phyloP scores from a whole-genome alignment of 441 rosid genomes.

The Aquilaria agallochum region DNA sequence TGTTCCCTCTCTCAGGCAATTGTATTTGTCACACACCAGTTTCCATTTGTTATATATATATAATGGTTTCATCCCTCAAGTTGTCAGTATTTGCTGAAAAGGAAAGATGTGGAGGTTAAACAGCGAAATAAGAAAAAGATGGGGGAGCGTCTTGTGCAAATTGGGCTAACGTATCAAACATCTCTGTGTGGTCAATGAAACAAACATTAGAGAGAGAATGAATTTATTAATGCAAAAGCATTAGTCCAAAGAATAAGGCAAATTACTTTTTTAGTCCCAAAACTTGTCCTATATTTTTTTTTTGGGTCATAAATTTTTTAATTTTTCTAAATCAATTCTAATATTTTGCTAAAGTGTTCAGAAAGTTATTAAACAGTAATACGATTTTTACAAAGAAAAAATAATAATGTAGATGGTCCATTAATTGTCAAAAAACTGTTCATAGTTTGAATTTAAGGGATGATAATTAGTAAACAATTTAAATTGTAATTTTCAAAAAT shows the following conservation, averaged over 20 bases:
- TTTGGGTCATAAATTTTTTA: too few species aligned
- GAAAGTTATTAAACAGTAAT: too few species aligned
- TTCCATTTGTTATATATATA: background rate
- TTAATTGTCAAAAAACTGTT: too few species aligned
- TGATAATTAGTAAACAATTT: background rate
- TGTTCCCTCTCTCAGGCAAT: slow-evolving; percentile 1
- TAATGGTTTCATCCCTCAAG: too few species aligned
- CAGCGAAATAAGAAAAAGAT: background rate
- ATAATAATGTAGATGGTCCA: too few species aligned
- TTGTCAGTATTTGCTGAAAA: background rate
- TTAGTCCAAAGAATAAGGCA: too few species aligned
- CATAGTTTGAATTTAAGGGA: background rate
- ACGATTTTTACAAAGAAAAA: too few species aligned
- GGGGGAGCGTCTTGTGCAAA: background rate
- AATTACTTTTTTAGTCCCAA: too few species aligned
- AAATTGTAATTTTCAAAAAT: background rate
- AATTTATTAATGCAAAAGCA: background rate
- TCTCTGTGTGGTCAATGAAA: background rate
- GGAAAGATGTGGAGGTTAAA: background rate
- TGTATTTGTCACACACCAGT: slow-evolving; percentile 14
- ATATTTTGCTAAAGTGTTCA: too few species aligned
- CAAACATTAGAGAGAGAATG: too few species aligned
- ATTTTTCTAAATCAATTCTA: too few species aligned
- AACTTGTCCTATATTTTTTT: too few species aligned
- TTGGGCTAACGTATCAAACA: background rate